These are phyloP conservation scores for Naumovozyma castellii DNA, from an alignment of 805 yeast genomes.

Conservation along the genomic window DNA sequence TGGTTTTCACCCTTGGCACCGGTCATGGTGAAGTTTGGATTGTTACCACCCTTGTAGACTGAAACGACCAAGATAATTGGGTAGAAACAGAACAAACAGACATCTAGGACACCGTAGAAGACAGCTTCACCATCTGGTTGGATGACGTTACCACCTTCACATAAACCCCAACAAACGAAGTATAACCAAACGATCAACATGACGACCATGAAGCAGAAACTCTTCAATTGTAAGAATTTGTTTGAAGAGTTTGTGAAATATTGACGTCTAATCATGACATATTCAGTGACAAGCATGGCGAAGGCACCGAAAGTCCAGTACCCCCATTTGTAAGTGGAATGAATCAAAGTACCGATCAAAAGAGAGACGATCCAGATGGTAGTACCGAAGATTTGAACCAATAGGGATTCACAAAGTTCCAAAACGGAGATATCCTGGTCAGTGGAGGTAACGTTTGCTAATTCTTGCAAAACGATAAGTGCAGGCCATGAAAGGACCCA, in stretches of 20 bases:
- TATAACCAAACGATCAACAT: slow-evolving; percentile 33
- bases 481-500: slow-evolving; percentile 40
- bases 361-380: slow-evolving; percentile 44
- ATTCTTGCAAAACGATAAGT: slow-evolving; percentile 25
- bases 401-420: slow-evolving; percentile 5
- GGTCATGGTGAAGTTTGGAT: neutral
- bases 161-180: slow-evolving; percentile 41
- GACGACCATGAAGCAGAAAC: slow-evolving; percentile 11
- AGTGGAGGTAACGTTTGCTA: slow-evolving; percentile 3
- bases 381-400: slow-evolving; percentile 35
- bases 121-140: slow-evolving; percentile 47
- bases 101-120: slow-evolving; percentile 44
- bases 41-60: slow-evolving; percentile 1
- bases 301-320: slow-evolving; percentile 47
- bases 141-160: slow-evolving; percentile 48
- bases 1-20: too few relatives aligned
- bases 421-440: neutral
- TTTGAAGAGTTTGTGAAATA: too few relatives aligned
- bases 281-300: slow-evolving; percentile 35
- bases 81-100: slow-evolving; percentile 34
- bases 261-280: slow-evolving; percentile 20
- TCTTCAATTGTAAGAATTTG: slow-evolving; percentile 28
- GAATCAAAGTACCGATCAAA: slow-evolving; percentile 47
- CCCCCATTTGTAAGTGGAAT: slow-evolving; percentile 59
- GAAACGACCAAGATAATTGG: slow-evolving; percentile 30